Percentiles rank a stretch among this genome's conserved stretches.
phyloP scores from a whole-genome alignment of 345 rosid species.

The Gossypium stocksii region DNA sequence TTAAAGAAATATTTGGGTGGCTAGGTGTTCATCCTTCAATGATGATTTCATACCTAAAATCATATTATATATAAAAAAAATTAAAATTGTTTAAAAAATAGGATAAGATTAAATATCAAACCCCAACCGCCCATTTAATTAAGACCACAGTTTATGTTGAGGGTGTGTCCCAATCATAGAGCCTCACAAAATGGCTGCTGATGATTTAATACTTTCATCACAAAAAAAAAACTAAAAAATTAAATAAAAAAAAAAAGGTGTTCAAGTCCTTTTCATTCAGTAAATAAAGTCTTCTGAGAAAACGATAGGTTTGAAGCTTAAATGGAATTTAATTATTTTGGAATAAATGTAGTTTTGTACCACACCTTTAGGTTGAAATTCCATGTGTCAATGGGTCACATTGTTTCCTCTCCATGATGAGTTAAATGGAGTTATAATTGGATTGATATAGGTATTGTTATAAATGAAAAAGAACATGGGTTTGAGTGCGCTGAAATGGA shows the following conservation, averaged over 20 bases:
- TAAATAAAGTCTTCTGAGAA: neutral
- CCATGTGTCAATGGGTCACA: neutral
- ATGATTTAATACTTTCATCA: neutral
- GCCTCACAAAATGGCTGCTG: constrained; percentile 2
- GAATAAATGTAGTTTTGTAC: constrained; percentile 18
- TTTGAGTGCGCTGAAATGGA: fast-evolving
- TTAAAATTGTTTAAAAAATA: neutral
- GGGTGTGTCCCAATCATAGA: neutral
- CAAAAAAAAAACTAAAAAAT: no score
- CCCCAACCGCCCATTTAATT: constrained; percentile 10
- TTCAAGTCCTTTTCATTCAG: neutral
- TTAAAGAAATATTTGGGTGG: constrained; percentile 1
- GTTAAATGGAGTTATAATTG: neutral
- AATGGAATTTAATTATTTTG: neutral
- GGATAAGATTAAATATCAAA: neutral
- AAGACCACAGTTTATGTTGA: neutral
- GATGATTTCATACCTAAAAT: neutral
- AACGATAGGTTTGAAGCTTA: neutral
- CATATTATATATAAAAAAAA: neutral
- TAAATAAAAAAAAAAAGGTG: no score
- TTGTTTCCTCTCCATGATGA: neutral
- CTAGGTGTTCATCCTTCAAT: neutral
- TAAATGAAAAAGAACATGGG: fast-evolving
- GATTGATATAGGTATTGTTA: fast-evolving
- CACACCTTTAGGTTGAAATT: constrained; percentile 19